A percentile compares a stretch with the other conserved stretches of the same genome.
phyloP scores from a whole-genome alignment of 495 filamentous ascomycete species.

The Daldinia grandis region DNA sequence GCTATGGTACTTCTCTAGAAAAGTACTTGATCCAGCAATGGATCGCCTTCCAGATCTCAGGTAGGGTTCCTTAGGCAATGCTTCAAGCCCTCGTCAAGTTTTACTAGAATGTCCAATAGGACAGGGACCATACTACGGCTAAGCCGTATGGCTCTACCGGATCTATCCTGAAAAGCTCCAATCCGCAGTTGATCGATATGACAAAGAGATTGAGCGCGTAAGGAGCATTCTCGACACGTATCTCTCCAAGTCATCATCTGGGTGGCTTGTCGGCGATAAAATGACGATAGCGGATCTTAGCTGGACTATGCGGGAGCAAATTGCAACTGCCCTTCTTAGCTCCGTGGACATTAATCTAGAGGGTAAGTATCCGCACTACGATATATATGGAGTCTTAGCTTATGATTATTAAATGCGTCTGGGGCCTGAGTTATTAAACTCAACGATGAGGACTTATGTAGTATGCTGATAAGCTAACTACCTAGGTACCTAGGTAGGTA shows the following conservation, averaged over 20 bases:
- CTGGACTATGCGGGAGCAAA: slow-evolving; percentile 64
- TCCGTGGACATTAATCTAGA: slow-evolving; percentile 18
- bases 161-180: slow-evolving; percentile 52
- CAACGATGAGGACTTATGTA: no score
- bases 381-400: no score
- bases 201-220: slow-evolving; percentile 56
- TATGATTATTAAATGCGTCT: no score
- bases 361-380: slow-evolving; percentile 44
- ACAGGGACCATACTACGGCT: slow-evolving; percentile 61
- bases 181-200: slow-evolving; percentile 56
- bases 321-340: slow-evolving; percentile 22
- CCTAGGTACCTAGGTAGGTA: no score
- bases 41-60: slow-evolving; percentile 56
- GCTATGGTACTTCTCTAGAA: slow-evolving; percentile 49
- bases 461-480: no score
- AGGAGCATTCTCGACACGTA: slow-evolving; percentile 54
- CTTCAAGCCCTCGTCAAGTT: neutral
- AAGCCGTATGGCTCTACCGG: slow-evolving; percentile 49
- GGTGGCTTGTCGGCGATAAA: slow-evolving; percentile 69
- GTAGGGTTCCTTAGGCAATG: slow-evolving; percentile 17
- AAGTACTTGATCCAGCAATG: slow-evolving; percentile 47
- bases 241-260: slow-evolving; percentile 54
- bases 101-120: slow-evolving; percentile 33
- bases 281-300: slow-evolving; percentile 65
- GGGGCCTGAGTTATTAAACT: no score